Percentiles rank a stretch among this genome's conserved stretches.
Evolutionary conservation across 2,329 filamentous ascomycete species (phyloP).

Genomic region (Lachnellula arida): DNA sequence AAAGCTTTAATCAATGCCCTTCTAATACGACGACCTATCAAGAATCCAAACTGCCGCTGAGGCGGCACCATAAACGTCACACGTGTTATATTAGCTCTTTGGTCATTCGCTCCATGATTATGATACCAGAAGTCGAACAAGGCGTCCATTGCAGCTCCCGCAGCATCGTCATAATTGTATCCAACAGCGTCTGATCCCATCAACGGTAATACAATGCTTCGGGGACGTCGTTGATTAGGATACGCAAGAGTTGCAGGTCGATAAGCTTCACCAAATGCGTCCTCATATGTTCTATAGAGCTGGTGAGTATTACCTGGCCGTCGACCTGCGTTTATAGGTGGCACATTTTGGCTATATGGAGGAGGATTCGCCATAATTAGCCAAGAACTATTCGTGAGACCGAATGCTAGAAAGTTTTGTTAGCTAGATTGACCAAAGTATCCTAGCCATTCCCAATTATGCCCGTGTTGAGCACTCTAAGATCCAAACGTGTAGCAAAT

Average conservation of each 20-base stretch:
- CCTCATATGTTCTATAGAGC: neutral
- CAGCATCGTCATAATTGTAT: neutral
- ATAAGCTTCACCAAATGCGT: no score
- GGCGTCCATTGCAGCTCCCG: neutral
- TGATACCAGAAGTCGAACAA: neutral
- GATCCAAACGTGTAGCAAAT: neutral
- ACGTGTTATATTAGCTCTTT: no score
- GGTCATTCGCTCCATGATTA: no score
- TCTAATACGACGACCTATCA: no score
- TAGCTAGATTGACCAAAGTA: neutral
- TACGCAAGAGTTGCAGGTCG: no score
- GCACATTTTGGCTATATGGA: no score
- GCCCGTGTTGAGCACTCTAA: neutral
- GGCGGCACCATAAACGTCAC: no score
- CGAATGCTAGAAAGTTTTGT: neutral
- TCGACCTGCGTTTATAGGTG: no score
- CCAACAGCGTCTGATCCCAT: neutral
- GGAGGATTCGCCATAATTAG: neutral
- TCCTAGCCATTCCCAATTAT: neutral
- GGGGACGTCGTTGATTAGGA: neutral
- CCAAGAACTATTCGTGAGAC: neutral
- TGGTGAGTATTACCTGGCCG: neutral
- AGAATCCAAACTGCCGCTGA: no score
- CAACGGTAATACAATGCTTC: neutral
- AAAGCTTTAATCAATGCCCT: no score